Evolutionary conservation across 108 stramenopile species (phyloP), one percentile per base, ranked within the genome.

Genomic region (Pseudonitzschia delicatissima): DNA sequence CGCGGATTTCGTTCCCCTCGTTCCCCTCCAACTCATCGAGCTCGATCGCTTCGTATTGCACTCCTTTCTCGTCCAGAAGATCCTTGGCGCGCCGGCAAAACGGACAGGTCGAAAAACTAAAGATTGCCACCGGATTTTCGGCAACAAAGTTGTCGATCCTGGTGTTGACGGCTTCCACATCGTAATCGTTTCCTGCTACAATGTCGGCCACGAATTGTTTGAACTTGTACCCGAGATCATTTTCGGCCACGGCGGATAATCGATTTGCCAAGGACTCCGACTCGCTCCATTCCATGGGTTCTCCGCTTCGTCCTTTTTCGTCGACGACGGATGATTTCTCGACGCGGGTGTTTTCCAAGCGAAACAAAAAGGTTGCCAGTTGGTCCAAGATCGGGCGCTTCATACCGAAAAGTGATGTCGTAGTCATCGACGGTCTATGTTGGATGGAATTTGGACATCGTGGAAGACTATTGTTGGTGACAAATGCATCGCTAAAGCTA

Each of bases 171-270:
- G 60, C 70, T 45, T 67, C 79, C 65, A 63, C 64, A 47, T 87
- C 81, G 58, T 71, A 87, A n/a, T 57, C 55, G 20, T 83, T 68
- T 45, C 87, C 83, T 1, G 87, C 87, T 4, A 87, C 82, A 37
- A 81, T 45, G 28, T 88, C 87, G 0, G 87, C 87, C n/a, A 88
- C 78, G n/a, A 59, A 64, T 67, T 88, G 87, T 57, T 88, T 88
- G 67, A 88, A 85, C 13, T 13, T 27, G 40, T 83, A 83, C 0
- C 82, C 85, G 1, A 80, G 29, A 2, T 65, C 64, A 42, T 80
- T 82, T 17, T 31, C 35, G 4, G 82, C 77, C 12, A 87, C 66
- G 25, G 72, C 61, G 9, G 82, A 81, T 29, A 87, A 81, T 32
- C 64, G 50, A 47, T 82, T 82, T 45, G 82, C 82, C 29, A 73